These are phyloP conservation scores for Calycina marina DNA, from an alignment of 2,329 filamentous ascomycete genomes.

Conservation along the genomic window DNA sequence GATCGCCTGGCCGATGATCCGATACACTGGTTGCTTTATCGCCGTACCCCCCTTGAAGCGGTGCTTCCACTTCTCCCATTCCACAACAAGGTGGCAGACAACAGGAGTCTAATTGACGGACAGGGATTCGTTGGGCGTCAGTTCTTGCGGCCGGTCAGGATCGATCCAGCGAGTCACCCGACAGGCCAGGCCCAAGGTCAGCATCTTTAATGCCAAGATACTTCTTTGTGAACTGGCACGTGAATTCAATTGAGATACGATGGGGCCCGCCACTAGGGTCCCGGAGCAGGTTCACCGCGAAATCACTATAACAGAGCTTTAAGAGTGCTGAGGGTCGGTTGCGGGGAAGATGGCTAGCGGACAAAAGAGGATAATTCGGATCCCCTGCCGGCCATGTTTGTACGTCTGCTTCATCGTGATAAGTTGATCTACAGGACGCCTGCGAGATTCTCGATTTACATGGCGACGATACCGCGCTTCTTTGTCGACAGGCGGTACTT, in stretches of 20 bases:
- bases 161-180: slow-evolving; percentile 10
- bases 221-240: slow-evolving; percentile 8
- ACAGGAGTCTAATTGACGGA: slow-evolving; percentile 10
- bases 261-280: slow-evolving; percentile 5
- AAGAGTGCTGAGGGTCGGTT: slow-evolving; percentile 5
- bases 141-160: slow-evolving; percentile 9
- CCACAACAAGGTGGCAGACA: slow-evolving; percentile 7
- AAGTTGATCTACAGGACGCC: slow-evolving; percentile 2
- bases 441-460: slow-evolving; percentile 5
- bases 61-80: slow-evolving; percentile 9
- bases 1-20: slow-evolving; percentile 6
- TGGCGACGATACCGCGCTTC: slow-evolving; percentile 1
- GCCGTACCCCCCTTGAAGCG: slow-evolving; percentile 7
- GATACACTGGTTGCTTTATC: slow-evolving; percentile 7
- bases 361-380: background rate
- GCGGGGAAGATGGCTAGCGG: background rate
- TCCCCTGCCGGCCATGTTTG: slow-evolving; percentile 1
- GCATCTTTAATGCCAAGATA: slow-evolving; percentile 7
- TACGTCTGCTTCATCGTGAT: slow-evolving; percentile 4
- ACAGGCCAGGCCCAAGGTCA: slow-evolving; percentile 6
- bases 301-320: slow-evolving; percentile 9
- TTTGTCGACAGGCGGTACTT: slow-evolving; percentile 5
- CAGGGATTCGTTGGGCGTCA: slow-evolving; percentile 8
- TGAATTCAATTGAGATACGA: slow-evolving; percentile 8
- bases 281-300: slow-evolving; percentile 7